Conservation (phyloP, 2,329 filamentous ascomycete genomes). For the Colletotrichum sp. region DNA sequence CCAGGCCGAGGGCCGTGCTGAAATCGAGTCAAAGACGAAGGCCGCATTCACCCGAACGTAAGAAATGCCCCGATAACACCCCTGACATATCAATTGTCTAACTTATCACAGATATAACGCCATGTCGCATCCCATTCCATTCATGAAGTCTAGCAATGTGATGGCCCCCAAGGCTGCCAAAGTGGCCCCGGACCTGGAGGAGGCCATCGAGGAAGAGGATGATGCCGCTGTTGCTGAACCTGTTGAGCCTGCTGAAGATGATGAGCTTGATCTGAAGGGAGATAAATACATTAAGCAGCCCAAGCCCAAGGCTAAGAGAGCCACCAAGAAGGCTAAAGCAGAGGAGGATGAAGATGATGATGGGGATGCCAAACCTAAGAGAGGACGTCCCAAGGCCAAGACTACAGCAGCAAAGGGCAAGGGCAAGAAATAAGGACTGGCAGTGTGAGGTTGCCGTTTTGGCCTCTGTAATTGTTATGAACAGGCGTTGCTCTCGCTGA, state of each 20-base stretch:
- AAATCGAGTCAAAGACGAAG: slow-evolving; percentile 86
- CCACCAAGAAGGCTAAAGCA: slow-evolving; percentile 40
- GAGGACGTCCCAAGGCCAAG: slow-evolving; percentile 48
- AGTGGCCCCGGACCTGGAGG: slow-evolving; percentile 91
- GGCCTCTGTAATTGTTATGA: not conserved
- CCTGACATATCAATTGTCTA: not conserved
- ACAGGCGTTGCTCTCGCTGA: not conserved
- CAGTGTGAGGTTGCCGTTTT: not conserved
- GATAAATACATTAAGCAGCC: slow-evolving; percentile 96
- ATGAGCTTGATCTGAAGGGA: slow-evolving; percentile 84
- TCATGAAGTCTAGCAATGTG: slow-evolving; percentile 90
- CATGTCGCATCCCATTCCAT: slow-evolving; percentile 87
- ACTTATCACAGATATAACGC: slow-evolving; percentile 73
- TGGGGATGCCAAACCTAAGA: slow-evolving; percentile 59
- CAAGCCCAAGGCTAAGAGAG: slow-evolving; percentile 67
- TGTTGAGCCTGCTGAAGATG: slow-evolving; percentile 70
- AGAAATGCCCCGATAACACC: slow-evolving; percentile 40
- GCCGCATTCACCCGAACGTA: slow-evolving; percentile 86
- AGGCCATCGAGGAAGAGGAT: slow-evolving; percentile 93
- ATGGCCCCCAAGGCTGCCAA: slow-evolving; percentile 73
- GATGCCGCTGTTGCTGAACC: slow-evolving; percentile 66
- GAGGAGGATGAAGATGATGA: slow-evolving; percentile 55
- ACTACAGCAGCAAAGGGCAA: slow-evolving; percentile 48
- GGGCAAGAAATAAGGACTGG: slow-evolving; percentile 41
- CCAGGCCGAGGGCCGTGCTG: slow-evolving; percentile 76